Base-by-base conservation (phyloP, 192 early-diverging fungal species). In the Linnemannia elongata region DNA sequence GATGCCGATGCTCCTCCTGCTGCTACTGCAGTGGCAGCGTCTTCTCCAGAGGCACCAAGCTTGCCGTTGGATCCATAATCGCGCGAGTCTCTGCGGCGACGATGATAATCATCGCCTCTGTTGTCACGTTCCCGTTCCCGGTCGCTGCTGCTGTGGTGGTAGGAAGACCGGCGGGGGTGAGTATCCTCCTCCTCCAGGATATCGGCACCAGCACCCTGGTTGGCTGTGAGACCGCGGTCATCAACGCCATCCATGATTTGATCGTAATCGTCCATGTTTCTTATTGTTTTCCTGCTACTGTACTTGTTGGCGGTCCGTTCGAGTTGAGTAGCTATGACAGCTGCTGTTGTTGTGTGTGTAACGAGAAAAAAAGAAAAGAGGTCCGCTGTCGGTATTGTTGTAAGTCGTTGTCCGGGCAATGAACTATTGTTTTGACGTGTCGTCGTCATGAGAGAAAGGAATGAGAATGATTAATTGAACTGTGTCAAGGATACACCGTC, bases 161-260 rank as follows among this genome's bases (percentile, higher is more conserved):
- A 76, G 38, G 77, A 79, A 9, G 82, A 78, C 15, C 83, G 74
- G 52, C 83, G 83, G 66, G 79, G 78, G 60, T 80, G 83, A 27
- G 77, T 57, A 6, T 85, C 83, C 18, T 85, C 83, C 22, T 54
- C 60, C 60, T 66, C 60, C 10, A 66, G 27, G 27, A 66, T 27
- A 66, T 66, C 60, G 7, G 30, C 10, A 10, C 27, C 27, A 3
- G 30, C 33, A 66, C 60, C 60, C n/a, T 30, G 60, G 13, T 33
- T 66, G 12, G 27, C 30, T 33, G 30, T 66, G 27, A 66, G 30
- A 13, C 60, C 60, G 30, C 30, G 60, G 13, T 66, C 60, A 9
- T 66, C 60, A 15, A 30, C 60, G 27, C 1, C 10, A 3, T 66
- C 60, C 60, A 66, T 66, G 60, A 66, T 66, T 66, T 66, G 60